Base-by-base conservation (phyloP, 1,284 basidiomycete genomes). In the Tilletiaria anomala region DNA sequence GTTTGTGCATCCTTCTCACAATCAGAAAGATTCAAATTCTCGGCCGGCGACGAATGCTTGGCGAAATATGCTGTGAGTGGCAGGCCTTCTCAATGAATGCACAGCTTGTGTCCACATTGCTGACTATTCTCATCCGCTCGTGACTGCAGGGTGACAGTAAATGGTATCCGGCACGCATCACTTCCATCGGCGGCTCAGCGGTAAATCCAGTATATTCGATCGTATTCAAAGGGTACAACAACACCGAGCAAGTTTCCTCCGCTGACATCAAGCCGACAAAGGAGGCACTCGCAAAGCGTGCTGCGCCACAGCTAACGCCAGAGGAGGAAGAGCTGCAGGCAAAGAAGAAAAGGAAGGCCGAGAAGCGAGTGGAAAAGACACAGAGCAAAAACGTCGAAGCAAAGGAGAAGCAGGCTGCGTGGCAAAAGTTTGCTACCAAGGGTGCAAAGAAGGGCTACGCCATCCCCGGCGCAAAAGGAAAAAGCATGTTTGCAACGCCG, bases 401-500 rank as follows among this genome's bases (percentile, higher is more conserved):
- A 69, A 76, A 74, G 39, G 75, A 76, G 46, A 91, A 91, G 71
- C 85, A 94, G 72, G 78, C 77, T 51, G 80, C 80, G 16, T 97
- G 91, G 91, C 85, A 94, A 70, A 88, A 86, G 71, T 97, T 97
- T 73, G 83, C 89, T 10, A 91, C 89, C 72, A 58, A 61, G 35
- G 55, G 51, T 11, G 45, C 48, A 6, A 55, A 57, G 45, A 96
- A 96, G 72, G 88, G 88, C 83, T 83, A 44, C 17, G 41, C 42
- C 21, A 47, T 46, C 26, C 32, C 53, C 34, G 57, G 44, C 18
- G 45, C 47, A 38, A 58, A 54, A 59, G 87, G 83, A 37, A 60
- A 54, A 59, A 87, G 83, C 56, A 91, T 94, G 55, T 96, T 96
- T 75, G 83, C 85, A 70, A 96, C 88, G 3, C 86, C 88, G 11